Base-by-base conservation (phyloP, 495 filamentous ascomycete species). In the Xylaria castorea region DNA sequence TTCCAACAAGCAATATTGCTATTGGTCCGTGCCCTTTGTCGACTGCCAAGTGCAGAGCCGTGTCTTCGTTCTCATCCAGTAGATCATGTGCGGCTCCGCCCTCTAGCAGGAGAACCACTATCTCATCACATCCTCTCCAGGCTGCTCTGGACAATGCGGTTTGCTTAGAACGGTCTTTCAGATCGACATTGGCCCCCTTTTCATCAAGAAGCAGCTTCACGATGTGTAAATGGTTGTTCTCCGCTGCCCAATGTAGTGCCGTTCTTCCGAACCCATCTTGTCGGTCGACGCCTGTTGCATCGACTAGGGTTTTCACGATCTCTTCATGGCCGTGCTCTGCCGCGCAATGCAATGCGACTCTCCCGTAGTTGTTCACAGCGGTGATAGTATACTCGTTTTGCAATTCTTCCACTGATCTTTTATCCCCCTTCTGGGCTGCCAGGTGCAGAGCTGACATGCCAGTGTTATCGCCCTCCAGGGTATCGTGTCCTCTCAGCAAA, bases 301-400 rank as follows among this genome's bases (percentile, higher is more conserved):
- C 36, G 36, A 60, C 0, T 3, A 69, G 32, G 57, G 16, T 4
- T 71, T 34, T 64, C 55, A 68, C 46, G 38, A 16, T 72, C 44
- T 57, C 72, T 44, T 50, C 60, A 38, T 48, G 73, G 65, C 66
- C 77, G 62, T 38, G 62, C 61, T 63, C 72, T 22, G 46, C 42
- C 36, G 61, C 62, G 5, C 5, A 70, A 57, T 71, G 71, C 57
- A 58, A 65, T 25, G 53, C 60, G n/a, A 66, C 57, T 73, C 53
- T 14, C 25, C 61, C 70, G 22, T 61, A 62, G 27, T 48, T 57
- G 65, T 55, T 50, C 16, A 38, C 30, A 30, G 32, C 20, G 1
- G 11, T 46, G 27, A 30, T 51, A 20, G 62, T 14, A 30, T 32
- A 25, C 12, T 60, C 38, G 7, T 46, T 5, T 34, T 18, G 5